Percentiles rank a stretch among this genome's conserved stretches.
Conservation (phyloP, 352 stramenopile genomes). For the Pythium apleroticum region DNA sequence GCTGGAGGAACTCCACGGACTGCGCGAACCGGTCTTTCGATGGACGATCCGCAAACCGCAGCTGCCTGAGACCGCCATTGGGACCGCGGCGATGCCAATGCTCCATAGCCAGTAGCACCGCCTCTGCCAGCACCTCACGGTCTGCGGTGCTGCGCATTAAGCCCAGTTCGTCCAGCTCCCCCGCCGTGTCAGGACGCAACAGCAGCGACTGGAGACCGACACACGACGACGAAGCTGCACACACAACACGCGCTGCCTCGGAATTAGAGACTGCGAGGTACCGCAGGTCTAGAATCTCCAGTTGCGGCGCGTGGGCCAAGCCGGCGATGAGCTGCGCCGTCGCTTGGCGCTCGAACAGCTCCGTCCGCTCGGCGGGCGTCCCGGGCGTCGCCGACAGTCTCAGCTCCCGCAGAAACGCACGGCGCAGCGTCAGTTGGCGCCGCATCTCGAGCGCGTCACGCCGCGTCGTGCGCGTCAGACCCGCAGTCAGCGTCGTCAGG, state of each 20-base stretch:
- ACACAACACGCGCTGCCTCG: neutral
- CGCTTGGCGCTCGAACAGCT: neutral
- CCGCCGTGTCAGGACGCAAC: neutral
- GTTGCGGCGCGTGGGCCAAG: slow-evolving; percentile 5
- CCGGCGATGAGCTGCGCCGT: neutral
- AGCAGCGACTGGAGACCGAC: slow-evolving; percentile 9
- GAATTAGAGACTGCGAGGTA: neutral
- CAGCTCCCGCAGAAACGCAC: slow-evolving; percentile 14
- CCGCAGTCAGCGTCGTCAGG: slow-evolving; percentile 3
- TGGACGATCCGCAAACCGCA: neutral
- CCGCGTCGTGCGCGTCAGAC: neutral
- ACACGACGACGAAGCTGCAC: neutral
- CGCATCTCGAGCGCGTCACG: slow-evolving; percentile 12
- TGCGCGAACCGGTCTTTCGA: neutral
- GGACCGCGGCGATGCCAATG: slow-evolving; percentile 4
- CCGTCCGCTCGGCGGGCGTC: too few relatives aligned
- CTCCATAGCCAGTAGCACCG: neutral
- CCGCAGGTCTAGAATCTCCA: slow-evolving; percentile 13
- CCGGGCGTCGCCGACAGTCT: neutral
- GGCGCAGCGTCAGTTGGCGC: slow-evolving; percentile 3
- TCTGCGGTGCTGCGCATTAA: neutral
- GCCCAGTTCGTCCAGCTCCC: too few relatives aligned
- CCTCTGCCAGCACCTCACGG: neutral
- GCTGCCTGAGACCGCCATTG: slow-evolving; percentile 6
- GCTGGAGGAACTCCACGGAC: neutral